phyloP scores from a whole-genome alignment of 139 green algal species.

The Picochlorum sp. region DNA sequence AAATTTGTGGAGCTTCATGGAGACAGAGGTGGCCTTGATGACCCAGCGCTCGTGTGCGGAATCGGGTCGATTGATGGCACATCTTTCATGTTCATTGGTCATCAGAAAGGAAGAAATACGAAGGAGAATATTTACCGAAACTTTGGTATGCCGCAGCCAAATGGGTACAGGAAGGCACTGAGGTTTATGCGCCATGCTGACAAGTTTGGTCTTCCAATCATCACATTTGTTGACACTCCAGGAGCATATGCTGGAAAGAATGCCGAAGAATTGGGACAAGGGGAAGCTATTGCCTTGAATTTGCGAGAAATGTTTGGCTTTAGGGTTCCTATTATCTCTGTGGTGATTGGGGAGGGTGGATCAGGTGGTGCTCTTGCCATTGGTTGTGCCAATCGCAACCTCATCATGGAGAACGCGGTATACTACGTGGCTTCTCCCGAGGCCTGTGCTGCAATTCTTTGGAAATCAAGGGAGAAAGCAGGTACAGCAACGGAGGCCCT shows the following conservation, averaged over 20 bases:
- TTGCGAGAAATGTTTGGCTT: slow-evolving; percentile 96
- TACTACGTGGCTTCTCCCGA: slow-evolving; percentile 95
- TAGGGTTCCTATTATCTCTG: slow-evolving; percentile 79
- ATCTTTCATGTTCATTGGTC: slow-evolving; percentile 95
- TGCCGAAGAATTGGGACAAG: slow-evolving; percentile 91
- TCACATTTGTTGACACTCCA: slow-evolving; percentile 96
- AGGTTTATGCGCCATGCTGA: slow-evolving; percentile 94
- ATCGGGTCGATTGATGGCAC: slow-evolving; percentile 83
- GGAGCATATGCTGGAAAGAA: slow-evolving; percentile 83
- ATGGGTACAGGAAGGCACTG: slow-evolving; percentile 94
- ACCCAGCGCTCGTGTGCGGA: slow-evolving; percentile 90
- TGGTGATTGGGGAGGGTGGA: slow-evolving; percentile 92
- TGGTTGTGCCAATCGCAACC: slow-evolving; percentile 73
- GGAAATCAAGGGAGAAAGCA: slow-evolving; percentile 80
- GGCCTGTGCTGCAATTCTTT: slow-evolving; percentile 91
- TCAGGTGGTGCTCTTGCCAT: slow-evolving; percentile 89
- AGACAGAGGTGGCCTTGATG: slow-evolving; percentile 74
- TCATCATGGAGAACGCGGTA: slow-evolving; percentile 90
- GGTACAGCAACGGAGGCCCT: slow-evolving; percentile 80
- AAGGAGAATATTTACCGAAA: slow-evolving; percentile 95
- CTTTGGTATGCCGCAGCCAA: slow-evolving; percentile 92
- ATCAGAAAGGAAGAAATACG: slow-evolving; percentile 96
- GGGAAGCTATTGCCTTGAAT: slow-evolving; percentile 93
- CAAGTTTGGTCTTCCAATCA: slow-evolving; percentile 91
- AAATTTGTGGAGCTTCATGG: slow-evolving; percentile 96